phyloP scores from a whole-genome alignment of 2,329 filamentous ascomycete genomes.

The Pestalotiopsis sp. region DNA sequence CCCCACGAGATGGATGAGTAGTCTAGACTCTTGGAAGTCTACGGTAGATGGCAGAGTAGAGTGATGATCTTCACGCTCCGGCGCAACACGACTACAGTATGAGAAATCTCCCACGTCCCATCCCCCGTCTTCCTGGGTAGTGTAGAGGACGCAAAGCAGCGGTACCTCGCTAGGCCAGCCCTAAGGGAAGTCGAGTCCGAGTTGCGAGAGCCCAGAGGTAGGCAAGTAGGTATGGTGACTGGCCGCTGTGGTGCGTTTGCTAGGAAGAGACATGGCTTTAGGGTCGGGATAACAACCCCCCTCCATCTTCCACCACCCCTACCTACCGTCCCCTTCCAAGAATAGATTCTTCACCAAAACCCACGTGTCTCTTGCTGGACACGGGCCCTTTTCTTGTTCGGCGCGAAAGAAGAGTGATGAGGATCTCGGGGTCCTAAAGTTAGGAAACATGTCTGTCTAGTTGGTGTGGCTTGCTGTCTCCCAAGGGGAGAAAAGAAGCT shows the following conservation, averaged over 20 bases:
- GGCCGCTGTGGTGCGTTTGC: too few relatives aligned
- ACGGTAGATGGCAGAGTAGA: background rate
- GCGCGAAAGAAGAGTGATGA: background rate
- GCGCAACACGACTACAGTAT: too few relatives aligned
- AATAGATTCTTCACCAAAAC: constrained; percentile 10
- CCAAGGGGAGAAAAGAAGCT: background rate
- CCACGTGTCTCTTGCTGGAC: background rate
- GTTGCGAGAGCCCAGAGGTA: background rate
- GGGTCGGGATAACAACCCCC: background rate
- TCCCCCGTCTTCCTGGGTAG: too few relatives aligned
- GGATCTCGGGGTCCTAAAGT: background rate
- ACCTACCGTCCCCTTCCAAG: constrained; percentile 3
- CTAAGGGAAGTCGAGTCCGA: background rate
- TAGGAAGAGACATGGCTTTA: background rate
- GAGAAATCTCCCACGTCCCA: too few relatives aligned
- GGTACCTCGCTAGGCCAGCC: background rate
- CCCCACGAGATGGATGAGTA: background rate
- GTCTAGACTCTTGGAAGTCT: background rate
- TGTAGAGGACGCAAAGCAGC: too few relatives aligned
- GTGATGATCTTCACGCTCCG: too few relatives aligned
- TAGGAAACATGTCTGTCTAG: background rate
- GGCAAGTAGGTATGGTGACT: too few relatives aligned
- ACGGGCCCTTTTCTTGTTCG: constrained; percentile 1
- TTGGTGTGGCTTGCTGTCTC: background rate
- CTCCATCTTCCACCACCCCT: background rate